Evolutionary conservation across 73 alveolate species (phyloP).

Genomic region (Diophrys sp.): DNA sequence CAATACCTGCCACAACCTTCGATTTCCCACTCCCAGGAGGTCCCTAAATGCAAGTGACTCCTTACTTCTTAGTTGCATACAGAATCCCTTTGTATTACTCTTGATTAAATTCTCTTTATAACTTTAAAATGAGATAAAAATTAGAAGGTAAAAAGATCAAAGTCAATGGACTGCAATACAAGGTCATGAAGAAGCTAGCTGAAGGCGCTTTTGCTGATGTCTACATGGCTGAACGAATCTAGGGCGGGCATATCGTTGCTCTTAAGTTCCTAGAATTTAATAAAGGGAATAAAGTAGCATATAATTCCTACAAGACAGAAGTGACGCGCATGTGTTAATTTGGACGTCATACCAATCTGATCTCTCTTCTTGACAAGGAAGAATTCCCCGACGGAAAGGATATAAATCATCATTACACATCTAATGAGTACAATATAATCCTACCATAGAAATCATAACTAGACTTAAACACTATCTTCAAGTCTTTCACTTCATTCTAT

Average conservation of each 20-base stretch:
- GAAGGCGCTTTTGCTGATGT: slow-evolving; percentile 5
- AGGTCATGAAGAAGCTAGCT: not conserved
- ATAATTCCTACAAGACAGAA: not conserved
- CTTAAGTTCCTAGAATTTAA: not conserved
- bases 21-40: not conserved
- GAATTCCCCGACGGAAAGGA: not conserved
- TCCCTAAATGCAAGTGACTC: not conserved
- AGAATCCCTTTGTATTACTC: not conserved
- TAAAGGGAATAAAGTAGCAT: not conserved
- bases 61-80: not conserved
- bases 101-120: no score
- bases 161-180: not conserved
- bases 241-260: not conserved
- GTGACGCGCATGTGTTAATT: not conserved
- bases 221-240: not conserved
- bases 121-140: not conserved
- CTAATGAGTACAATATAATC: no score
- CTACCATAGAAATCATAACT: no score
- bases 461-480: no score
- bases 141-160: not conserved
- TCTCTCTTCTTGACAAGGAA: not conserved
- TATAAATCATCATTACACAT: no score
- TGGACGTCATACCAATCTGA: not conserved
- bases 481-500: no score
- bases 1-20: not conserved